Base-by-base conservation (phyloP, 352 stramenopile genomes). In the Saprolegnia diclina region DNA sequence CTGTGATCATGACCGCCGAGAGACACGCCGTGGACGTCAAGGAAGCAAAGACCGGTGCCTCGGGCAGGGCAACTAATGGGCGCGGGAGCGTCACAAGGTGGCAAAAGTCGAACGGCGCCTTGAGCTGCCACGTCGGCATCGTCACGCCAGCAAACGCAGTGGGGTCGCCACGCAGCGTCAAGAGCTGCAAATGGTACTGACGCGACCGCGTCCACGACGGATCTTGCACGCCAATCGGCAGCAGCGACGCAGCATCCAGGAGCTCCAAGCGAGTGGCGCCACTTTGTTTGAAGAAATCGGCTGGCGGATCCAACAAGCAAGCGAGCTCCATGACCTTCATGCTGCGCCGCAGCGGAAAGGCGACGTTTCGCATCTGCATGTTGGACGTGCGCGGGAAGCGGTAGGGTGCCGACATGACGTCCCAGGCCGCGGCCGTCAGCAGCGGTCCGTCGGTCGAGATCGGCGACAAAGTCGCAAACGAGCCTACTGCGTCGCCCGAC, bases 301-400 rank as follows among this genome's bases (percentile, higher is more conserved):
- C 4, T 4, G 57, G 57, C 11, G 62, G 38, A 13, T 26, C 7
- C 9, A 50, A 61, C 5, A 54, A n/a, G n/a, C 40, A 61, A 10
- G 74, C 75, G 14, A 93, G 63, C 50, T 88, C 80, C 7, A 81
- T 45, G 6, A 89, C 61, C 59, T 87, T 91, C 76, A 81, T 87
- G 46, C 73, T 85, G 0, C 79, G 74, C 4, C 46, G 62, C 52
- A 59, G 11, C 11, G 52, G 52, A 26, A 68, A 68, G 21, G 26
- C 21, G 14, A 68, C 16, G 62, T 68, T 46, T 2, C 52, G 13
- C 52, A 59, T 59, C 14, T 57, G 42, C 3, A 61, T 22, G 9
- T 48, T 56, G 13, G 42, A n/a, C 5, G 29, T n/a, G 35, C 29
- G 21, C 10, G 40, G 46, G 29, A 26, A 68, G 9, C 62, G 62